phyloP scores from a whole-genome alignment of 2,329 filamentous ascomycete genomes.

The Colletotrichum aenigma region DNA sequence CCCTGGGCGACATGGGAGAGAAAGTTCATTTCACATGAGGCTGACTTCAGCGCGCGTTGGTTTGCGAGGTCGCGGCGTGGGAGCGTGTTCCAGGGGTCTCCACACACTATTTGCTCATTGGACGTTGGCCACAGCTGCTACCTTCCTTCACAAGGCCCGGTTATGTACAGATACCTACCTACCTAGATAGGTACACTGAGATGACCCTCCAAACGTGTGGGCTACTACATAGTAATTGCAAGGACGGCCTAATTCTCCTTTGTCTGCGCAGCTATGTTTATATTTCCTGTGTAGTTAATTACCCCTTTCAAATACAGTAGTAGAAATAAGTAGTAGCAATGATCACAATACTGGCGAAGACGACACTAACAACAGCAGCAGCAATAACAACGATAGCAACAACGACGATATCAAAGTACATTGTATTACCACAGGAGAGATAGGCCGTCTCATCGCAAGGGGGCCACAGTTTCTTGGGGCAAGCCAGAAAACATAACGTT shows the following conservation, averaged over 20 bases:
- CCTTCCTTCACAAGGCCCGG: neutral
- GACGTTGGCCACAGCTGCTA: neutral
- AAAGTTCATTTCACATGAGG: conserved; percentile 3
- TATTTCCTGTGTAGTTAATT: too few relatives aligned
- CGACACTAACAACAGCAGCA: too few relatives aligned
- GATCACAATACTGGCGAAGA: too few relatives aligned
- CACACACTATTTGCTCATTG: neutral
- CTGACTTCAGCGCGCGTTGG: conserved; percentile 5
- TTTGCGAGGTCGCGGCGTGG: neutral
- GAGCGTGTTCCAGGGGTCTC: conserved; percentile 1
- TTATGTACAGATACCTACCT: neutral
- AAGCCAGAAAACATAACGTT: neutral
- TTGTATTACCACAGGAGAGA: too few relatives aligned
- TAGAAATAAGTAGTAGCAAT: too few relatives aligned
- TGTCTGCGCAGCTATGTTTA: too few relatives aligned
- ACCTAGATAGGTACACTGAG: neutral
- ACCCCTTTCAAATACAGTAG: too few relatives aligned
- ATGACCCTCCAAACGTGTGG: neutral
- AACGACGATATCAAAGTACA: too few relatives aligned
- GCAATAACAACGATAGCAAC: too few relatives aligned
- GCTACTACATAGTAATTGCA: too few relatives aligned
- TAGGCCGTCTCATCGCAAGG: too few relatives aligned
- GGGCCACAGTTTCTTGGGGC: neutral
- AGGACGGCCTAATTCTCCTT: too few relatives aligned
- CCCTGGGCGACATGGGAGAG: neutral